These are phyloP conservation scores for Arxiozyma slooffiae DNA, from an alignment of 1,139 yeast genomes.

Conservation along the genomic window DNA sequence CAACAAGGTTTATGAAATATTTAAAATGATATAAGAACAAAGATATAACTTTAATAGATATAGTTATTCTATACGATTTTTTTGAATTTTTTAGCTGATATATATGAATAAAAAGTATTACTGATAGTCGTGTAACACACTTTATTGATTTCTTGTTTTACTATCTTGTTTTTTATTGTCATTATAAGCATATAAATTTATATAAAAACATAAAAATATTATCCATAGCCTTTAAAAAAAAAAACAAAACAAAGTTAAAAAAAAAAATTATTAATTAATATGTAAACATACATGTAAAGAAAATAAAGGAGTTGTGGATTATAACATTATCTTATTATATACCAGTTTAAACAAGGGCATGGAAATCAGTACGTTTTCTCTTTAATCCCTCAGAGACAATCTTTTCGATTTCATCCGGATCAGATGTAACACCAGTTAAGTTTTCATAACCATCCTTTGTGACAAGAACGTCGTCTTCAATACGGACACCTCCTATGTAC, in stretches of 20 bases:
- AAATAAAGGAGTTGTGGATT: not conserved
- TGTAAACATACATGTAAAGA: not conserved
- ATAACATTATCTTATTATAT: not conserved
- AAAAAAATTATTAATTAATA: too few species aligned
- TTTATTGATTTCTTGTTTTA: too few species aligned
- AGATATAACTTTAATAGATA: too few species aligned
- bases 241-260: too few species aligned
- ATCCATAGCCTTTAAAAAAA: not conserved
- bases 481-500: slow-evolving; percentile 91
- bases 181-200: too few species aligned
- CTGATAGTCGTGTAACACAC: not conserved
- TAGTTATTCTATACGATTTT: not conserved
- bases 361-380: slow-evolving; percentile 58
- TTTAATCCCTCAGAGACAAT: slow-evolving; percentile 65
- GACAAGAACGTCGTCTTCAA: slow-evolving; percentile 83
- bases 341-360: slow-evolving; percentile 26
- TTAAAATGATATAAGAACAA: not conserved
- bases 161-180: not conserved
- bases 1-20: slow-evolving; percentile 46
- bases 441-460: slow-evolving; percentile 71
- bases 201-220: too few species aligned
- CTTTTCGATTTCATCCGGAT: slow-evolving; percentile 67
- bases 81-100: not conserved
- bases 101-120: too few species aligned
- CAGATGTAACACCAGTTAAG: slow-evolving; percentile 72